Evolutionary conservation across 441 rosid species (phyloP), one percentile per base, ranked within the genome.

Genomic region (Aquilaria agallochum): DNA sequence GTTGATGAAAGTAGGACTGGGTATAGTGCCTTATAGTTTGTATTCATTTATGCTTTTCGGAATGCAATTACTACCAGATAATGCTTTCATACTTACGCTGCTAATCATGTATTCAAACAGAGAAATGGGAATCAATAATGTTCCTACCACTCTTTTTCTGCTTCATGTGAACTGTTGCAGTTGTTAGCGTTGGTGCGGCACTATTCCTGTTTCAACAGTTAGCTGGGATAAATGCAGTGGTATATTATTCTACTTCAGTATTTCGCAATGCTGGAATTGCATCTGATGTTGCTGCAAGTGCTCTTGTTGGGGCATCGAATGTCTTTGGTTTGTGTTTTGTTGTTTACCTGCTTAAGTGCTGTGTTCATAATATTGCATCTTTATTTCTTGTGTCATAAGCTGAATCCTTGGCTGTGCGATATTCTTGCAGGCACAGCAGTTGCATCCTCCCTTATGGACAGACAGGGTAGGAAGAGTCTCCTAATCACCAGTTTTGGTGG

Each of bases 201-300:
- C 96, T 95, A 66, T 95, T 92, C 90, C 78, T 95, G 65, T 89
- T 95, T 85, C 99, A 95, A 74, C 99, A 92, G 76, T 72, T 95
- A 78, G 99, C 97, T 7, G 99, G 99, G 58, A 95, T 95, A 78
- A 95, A 95, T 56, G 99, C 97, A 48, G 99, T 95, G 59, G 98
- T 95, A n/a, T 95, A 92, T 72, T 95, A 95, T 83, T 95, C 99
- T 12, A 92, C 98, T 55, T 73, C 99, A 9, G 99, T 95, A 69
- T 95, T 95, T 65, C 97, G 97, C 45, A 83, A 89, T 53, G 98
- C 83, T 59, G 98, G 99, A 56, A 80, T 95, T 65, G 78, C 77
- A 67, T 95, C 99, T 69, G 98, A 95, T 76, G 96, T 92, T 60
- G 97, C 99, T 65, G 98, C 99, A 49, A 95, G 98, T 81, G 99